Conservation (phyloP, 805 yeast species). For the Candida piceae region DNA sequence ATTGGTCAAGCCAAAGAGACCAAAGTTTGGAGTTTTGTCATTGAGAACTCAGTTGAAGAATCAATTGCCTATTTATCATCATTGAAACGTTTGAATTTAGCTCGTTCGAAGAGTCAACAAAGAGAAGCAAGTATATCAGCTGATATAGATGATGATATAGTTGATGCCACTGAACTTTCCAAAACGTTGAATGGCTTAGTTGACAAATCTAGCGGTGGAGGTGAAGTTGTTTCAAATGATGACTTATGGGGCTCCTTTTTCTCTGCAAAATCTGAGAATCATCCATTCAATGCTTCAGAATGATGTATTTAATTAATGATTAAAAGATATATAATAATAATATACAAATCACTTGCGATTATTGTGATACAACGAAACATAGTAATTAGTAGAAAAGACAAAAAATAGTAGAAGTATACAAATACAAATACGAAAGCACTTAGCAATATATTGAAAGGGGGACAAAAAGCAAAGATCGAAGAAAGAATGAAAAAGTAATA, state of each 20-base stretch:
- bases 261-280: constrained; percentile 22
- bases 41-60: constrained; percentile 83
- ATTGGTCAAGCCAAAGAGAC: constrained; percentile 84
- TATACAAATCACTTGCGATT: too few species aligned
- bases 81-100: constrained; percentile 47
- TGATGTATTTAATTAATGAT: too few species aligned
- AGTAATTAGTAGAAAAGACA: too few species aligned
- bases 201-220: constrained; percentile 42
- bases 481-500: too few species aligned
- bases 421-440: too few species aligned
- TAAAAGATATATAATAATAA: too few species aligned
- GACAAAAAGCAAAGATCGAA: too few species aligned
- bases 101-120: constrained; percentile 28
- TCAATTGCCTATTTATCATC: constrained; percentile 70
- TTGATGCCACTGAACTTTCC: constrained; percentile 53
- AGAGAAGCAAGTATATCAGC: constrained; percentile 7
- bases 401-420: too few species aligned
- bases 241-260: constrained; percentile 66
- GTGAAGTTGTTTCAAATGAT: constrained; percentile 52
- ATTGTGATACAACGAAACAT: too few species aligned
- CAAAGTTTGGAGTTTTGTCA: constrained; percentile 88
- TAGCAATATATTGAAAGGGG: too few species aligned
- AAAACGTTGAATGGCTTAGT: constrained; percentile 47
- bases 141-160: constrained; percentile 32
- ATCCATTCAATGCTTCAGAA: too few species aligned